Evolutionary conservation across 352 stramenopile species (phyloP).

Genomic region (Aphanomyces astaci): DNA sequence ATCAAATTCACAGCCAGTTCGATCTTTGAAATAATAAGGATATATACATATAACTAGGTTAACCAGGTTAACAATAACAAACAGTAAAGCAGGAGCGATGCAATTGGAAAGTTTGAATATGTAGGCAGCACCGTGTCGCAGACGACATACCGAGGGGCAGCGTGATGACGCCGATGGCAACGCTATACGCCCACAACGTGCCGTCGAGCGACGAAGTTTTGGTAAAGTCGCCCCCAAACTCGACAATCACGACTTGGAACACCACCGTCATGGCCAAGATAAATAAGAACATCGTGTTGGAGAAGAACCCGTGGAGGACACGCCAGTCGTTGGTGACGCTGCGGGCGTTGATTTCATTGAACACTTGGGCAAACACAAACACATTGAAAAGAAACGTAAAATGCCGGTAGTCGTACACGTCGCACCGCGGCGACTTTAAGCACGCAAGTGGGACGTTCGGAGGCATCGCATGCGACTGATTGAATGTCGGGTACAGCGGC

Average conservation of each 20-base stretch:
- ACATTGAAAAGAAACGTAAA: constrained; percentile 98
- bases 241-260: constrained; percentile 93
- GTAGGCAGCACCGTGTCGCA: too few species aligned
- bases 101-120: too few species aligned
- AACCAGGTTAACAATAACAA: too few species aligned
- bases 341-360: constrained; percentile 80
- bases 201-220: constrained; percentile 65
- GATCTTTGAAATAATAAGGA: too few species aligned
- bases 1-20: too few species aligned
- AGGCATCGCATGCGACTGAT: constrained; percentile 28
- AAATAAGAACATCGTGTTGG: constrained; percentile 89
- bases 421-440: constrained; percentile 36
- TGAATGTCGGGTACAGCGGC: constrained; percentile 11
- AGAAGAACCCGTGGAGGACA: constrained; percentile 87
- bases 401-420: constrained; percentile 80
- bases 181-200: constrained; percentile 49
- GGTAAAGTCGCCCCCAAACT: constrained; percentile 89
- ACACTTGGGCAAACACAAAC: constrained; percentile 96
- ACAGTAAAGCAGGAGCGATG: too few species aligned
- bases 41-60: too few species aligned
- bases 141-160: constrained; percentile 54
- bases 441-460: constrained; percentile 44
- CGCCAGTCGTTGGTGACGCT: constrained; percentile 93
- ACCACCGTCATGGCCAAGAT: constrained; percentile 89
- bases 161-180: constrained; percentile 51